Base-by-base conservation (phyloP, 305 asterid species). In the Fraxinus floribunda region DNA sequence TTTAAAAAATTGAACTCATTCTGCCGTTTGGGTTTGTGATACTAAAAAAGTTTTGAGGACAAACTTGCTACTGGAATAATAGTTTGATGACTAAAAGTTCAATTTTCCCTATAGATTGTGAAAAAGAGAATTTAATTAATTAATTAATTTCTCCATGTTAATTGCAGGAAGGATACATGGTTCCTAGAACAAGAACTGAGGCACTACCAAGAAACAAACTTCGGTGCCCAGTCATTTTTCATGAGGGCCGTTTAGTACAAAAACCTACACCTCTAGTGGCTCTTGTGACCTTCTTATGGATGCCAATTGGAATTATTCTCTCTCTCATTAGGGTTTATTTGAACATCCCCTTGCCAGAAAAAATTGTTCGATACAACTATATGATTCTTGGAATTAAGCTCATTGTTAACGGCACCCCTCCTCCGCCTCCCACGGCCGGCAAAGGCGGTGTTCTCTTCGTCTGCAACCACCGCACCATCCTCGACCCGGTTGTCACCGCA, bases 401-500 rank as follows among this genome's bases (percentile, higher is more conserved):
- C 8, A 64, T 91, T 4, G 95, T 95, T 11, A 92, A 87, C 71
- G 99, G 99, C 75, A 93, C 86, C 13, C 98, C 97, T 3, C 99
- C 98, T 0, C 97, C 98, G 24, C 93, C 98, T 1, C 97, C 98
- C 0, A 49, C 76, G 0, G 26, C 86, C 0, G 97, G 97, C 1
- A 87, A 83, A n/a, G 87, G 95, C 66, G 97, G 99, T 9, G 94
- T 92, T 6, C 88, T 95, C 80, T 90, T 95, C 79, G 92, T 94
- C 3, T 94, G 99, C 93, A 95, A 95, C 92, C 98, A 95, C 89
- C 94, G 99, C 36, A 90, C 98, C 6, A 83, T 95, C 77, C 88
- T 95, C 13, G 97, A 95, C 82, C 99, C 99, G 0, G 94, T 95
- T 4, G 97, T 95, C 60, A 88, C 90, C 3, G 97, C 98, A 1